Percentiles rank a stretch among this genome's conserved stretches.
Conservation (phyloP, 441 rosid species). For the Theobroma grandiflorum region DNA sequence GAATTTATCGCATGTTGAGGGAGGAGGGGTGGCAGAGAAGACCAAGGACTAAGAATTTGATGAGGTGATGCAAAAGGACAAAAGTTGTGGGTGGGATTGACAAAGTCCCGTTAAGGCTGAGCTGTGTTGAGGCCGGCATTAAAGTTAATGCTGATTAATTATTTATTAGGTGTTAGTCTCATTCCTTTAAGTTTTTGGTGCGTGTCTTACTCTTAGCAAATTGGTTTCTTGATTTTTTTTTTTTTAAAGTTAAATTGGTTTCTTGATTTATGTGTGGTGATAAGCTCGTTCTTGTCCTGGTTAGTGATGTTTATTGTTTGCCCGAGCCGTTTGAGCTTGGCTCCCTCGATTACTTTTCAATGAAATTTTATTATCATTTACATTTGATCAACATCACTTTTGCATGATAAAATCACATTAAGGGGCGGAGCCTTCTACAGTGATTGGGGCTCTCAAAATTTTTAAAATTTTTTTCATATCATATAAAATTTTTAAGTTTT, state of each 20-base stretch:
- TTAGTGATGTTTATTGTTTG: no score
- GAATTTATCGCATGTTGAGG: background rate
- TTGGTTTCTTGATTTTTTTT: no score
- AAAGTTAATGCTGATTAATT: background rate
- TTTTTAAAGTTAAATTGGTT: no score
- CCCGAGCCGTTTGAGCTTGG: no score
- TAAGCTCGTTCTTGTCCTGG: background rate
- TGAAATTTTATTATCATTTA: no score
- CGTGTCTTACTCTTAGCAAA: background rate
- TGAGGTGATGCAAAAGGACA: background rate
- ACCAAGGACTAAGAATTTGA: background rate
- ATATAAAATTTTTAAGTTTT: no score
- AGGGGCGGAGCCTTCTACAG: no score
- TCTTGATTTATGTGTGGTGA: background rate
- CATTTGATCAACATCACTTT: no score
- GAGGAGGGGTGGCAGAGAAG: background rate
- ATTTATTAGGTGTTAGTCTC: background rate
- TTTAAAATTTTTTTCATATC: no score
- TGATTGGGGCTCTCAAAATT: no score
- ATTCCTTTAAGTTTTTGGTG: background rate
- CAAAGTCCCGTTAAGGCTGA: conserved; percentile 17
- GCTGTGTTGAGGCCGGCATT: conserved; percentile 8
- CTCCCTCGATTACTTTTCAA: no score
- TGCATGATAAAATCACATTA: no score
- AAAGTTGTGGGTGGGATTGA: conserved; percentile 26